Conservation (phyloP, 352 stramenopile species). For the Pythium utonaiense region DNA sequence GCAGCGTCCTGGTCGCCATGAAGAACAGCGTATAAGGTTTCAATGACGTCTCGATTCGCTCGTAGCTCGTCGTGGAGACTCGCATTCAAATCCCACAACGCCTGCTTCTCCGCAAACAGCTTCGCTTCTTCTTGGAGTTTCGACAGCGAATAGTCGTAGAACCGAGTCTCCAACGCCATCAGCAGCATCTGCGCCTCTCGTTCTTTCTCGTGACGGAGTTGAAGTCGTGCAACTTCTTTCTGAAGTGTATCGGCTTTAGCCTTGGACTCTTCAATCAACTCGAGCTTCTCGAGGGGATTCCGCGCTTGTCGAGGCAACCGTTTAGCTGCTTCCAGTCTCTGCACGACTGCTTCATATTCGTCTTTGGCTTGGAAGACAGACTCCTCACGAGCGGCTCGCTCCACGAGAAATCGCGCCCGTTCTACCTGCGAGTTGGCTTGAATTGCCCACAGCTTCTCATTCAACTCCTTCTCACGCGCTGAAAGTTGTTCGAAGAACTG, state of each 20-base stretch:
- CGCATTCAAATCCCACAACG: constrained; percentile 52
- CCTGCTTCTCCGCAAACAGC: constrained; percentile 60
- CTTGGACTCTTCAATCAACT: constrained; percentile 35
- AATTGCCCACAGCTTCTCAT: constrained; percentile 45
- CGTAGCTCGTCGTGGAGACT: constrained; percentile 41
- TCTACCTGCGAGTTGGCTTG: constrained; percentile 59
- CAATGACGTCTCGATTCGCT: constrained; percentile 33
- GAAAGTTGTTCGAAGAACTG: constrained; percentile 46
- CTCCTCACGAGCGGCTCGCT: constrained; percentile 55
- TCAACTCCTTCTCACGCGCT: constrained; percentile 40
- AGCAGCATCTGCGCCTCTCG: constrained; percentile 39
- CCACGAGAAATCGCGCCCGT: constrained; percentile 52
- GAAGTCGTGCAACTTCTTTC: constrained; percentile 18
- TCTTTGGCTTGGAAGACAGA: constrained; percentile 53
- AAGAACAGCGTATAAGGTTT: constrained; percentile 37
- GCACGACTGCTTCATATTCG: constrained; percentile 36
- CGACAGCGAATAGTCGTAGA: constrained; percentile 36
- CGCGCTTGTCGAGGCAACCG: constrained; percentile 46
- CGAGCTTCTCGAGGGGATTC: constrained; percentile 44
- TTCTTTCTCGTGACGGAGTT: constrained; percentile 31
- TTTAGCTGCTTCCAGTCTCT: constrained; percentile 38
- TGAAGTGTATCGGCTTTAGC: constrained; percentile 23
- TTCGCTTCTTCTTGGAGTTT: constrained; percentile 54
- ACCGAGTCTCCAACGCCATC: constrained; percentile 41
- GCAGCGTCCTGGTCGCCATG: constrained; percentile 12